Base-by-base conservation (phyloP, 1,139 yeast genomes). In the Barnettozyma hawaiiensis region DNA sequence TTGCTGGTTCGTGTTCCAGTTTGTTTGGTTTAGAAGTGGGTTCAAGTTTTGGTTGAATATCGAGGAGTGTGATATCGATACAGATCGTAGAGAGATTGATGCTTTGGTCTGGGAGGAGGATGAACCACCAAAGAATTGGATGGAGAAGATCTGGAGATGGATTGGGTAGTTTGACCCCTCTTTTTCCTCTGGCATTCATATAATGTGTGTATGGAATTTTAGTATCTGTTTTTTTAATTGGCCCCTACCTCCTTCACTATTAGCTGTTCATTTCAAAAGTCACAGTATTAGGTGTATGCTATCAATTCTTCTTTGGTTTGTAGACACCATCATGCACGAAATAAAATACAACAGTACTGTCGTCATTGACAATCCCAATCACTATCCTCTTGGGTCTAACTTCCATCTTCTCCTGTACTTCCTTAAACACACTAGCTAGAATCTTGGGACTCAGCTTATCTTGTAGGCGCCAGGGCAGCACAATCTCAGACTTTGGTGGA, bases 271-370 rank as follows among this genome's bases (percentile, higher is more conserved):
- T 21, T 8, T 21, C 27, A 24, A 12, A 5, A 3, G 5, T 12
- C 27, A 11, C 5, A n/a, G 3, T 24, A 12, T 24, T 22, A 3
- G 23, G 7, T 12, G 11, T n/a, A 12, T 8, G 16, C 14, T n/a
- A n/a, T 52, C 51, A 73, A 46, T 71, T 71, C 52, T 71, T 73
- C 45, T 71, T 69, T 2, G 89, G 89, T 56, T 76, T 76, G 26
- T 70, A 75, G 12, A 81, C 63, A 3, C 89, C 89, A 52, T 77
- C 78, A 57, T 80, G 76, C 12, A 79, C 67, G 55, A 75, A 75
- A 57, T 83, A 82, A 52, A 78, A 82, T 20, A 81, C 81, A 12
- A 81, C 68, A 0, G 89, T 78, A 1, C 85, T 81, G 55, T 83
- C 92, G 46, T 73, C 73, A 52, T 74, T 78, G 5, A 75, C 70